These are phyloP conservation scores for Nelumbo lutea DNA, from an alignment of 164 flowering plant genomes.

Conservation along the genomic window DNA sequence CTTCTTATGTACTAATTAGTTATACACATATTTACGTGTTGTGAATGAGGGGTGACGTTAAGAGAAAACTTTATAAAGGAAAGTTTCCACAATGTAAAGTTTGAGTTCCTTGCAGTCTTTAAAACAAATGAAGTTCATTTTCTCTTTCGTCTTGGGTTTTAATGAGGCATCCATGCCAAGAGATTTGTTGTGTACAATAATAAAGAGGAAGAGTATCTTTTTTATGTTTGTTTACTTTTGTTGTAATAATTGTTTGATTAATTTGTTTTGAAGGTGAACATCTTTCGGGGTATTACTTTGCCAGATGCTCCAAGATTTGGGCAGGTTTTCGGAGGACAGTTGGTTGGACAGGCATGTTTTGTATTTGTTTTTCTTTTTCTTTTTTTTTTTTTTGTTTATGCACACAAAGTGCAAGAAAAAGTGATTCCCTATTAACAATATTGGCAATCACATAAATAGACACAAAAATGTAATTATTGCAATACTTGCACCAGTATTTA, in stretches of 20 bases:
- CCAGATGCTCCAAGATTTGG: conserved; percentile 83
- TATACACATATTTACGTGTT: too few relatives aligned
- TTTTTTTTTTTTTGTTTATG: not conserved
- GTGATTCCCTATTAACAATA: not conserved
- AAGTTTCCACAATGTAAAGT: not conserved
- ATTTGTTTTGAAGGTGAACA: conserved; percentile 53
- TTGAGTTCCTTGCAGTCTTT: not conserved
- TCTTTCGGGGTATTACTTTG: conserved; percentile 78
- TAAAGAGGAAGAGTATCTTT: not conserved
- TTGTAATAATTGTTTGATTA: too few relatives aligned
- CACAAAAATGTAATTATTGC: not conserved
- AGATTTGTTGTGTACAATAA: not conserved
- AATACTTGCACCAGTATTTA: not conserved
- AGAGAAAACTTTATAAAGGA: not conserved
- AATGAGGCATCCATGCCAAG: not conserved
- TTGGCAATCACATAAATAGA: not conserved
- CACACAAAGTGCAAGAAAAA: not conserved
- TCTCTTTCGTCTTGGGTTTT: not conserved
- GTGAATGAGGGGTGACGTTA: not conserved
- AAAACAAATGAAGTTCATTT: too few relatives aligned
- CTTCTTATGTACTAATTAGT: too few relatives aligned
- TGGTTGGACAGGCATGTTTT: conserved; percentile 78
- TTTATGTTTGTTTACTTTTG: not conserved
- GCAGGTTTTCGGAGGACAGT: conserved; percentile 92
- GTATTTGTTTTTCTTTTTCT: not conserved